Evolutionary conservation across 768 basidiomycete species (phyloP).

Genomic region (Clitopilus passeckerianus): DNA sequence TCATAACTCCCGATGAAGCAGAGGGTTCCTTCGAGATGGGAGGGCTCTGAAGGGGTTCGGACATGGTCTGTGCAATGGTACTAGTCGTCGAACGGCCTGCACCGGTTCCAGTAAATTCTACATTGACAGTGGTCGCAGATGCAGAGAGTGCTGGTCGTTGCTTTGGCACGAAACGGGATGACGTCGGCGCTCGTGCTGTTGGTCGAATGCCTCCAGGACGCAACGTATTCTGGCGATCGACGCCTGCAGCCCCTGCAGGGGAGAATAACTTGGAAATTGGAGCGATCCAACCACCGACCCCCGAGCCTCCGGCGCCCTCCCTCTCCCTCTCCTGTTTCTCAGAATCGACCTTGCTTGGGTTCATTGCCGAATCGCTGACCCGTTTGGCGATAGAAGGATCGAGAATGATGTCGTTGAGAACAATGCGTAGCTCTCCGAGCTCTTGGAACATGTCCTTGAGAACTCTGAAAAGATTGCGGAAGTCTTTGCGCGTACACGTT

Average conservation of each 20-base stretch:
- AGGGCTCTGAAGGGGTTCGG: neutral
- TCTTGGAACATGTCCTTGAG: constrained; percentile 83
- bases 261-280: constrained; percentile 80
- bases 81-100: constrained; percentile 36
- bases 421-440: constrained; percentile 73
- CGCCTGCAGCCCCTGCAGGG: constrained; percentile 11
- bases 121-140: constrained; percentile 89
- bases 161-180: constrained; percentile 64
- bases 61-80: constrained; percentile 21
- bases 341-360: constrained; percentile 46
- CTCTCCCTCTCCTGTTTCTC: constrained; percentile 30
- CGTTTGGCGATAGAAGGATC: constrained; percentile 74
- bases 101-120: constrained; percentile 83
- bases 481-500: constrained; percentile 70
- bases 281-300: constrained; percentile 69
- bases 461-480: constrained; percentile 76
- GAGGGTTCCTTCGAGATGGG: neutral
- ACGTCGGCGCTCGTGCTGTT: constrained; percentile 18
- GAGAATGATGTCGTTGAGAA: constrained; percentile 85
- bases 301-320: constrained; percentile 18
- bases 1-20: constrained; percentile 49
- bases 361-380: constrained; percentile 67
- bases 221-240: constrained; percentile 12
- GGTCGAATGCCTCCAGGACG: constrained; percentile 8
- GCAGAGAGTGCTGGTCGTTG: constrained; percentile 81